phyloP scores from a whole-genome alignment of 306 rosid genomes.

The Sesbania bispinosa region DNA sequence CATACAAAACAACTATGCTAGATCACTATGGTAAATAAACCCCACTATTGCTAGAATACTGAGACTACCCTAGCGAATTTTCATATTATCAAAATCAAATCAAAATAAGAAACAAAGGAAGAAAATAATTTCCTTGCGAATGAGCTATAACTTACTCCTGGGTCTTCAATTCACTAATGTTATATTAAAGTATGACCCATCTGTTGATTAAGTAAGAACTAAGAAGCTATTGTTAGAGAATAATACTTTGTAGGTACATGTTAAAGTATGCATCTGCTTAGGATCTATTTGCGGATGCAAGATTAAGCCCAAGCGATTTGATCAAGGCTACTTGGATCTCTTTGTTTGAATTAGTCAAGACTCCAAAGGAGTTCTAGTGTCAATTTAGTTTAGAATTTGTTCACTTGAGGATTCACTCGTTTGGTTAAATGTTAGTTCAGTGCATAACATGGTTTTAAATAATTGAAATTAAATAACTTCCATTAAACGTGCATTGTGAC shows the following conservation, averaged over 20 bases:
- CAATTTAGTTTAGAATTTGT: neutral
- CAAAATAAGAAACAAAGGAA: neutral
- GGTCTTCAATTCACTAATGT: neutral
- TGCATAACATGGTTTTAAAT: no score
- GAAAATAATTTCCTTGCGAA: neutral
- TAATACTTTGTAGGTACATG: neutral
- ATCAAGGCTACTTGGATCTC: neutral
- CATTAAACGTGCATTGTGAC: no score
- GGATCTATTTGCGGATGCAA: neutral
- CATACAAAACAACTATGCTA: neutral
- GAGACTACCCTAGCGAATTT: neutral
- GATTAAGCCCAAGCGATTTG: neutral
- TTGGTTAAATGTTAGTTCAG: no score
- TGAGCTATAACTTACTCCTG: neutral
- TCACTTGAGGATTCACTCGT: no score
- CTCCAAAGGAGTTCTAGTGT: neutral
- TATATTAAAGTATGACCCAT: neutral
- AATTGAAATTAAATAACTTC: no score
- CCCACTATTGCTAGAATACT: neutral
- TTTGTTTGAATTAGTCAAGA: neutral
- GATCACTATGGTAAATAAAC: neutral
- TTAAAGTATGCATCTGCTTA: neutral
- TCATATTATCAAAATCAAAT: no score
- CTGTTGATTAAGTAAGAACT: neutral
- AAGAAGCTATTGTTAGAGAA: neutral